Percentiles rank a stretch among this genome's conserved stretches.
Conservation (phyloP, 2,329 filamentous ascomycete genomes). For the Ophiocordyceps camponoti-leonardi region DNA sequence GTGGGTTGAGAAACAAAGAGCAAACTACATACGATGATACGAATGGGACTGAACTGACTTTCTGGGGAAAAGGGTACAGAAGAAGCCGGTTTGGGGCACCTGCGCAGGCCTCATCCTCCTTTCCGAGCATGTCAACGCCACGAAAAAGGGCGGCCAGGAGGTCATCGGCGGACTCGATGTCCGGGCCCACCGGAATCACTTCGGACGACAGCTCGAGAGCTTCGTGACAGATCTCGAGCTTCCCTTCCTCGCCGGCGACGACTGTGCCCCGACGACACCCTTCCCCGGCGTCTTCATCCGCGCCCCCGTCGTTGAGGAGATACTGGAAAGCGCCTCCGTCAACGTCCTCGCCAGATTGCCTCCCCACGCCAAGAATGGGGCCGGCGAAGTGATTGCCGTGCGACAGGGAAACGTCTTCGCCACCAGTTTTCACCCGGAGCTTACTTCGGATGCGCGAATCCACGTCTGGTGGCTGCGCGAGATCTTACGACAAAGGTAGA, state of each 20-base stretch:
- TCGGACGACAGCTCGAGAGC: slow-evolving; percentile 82
- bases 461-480: slow-evolving; percentile 86
- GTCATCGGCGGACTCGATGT: slow-evolving; percentile 85
- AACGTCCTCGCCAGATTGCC: slow-evolving; percentile 35
- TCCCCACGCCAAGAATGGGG: slow-evolving; percentile 22
- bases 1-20: slow-evolving; percentile 26
- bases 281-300: slow-evolving; percentile 87
- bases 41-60: no score
- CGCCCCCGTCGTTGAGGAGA: slow-evolving; percentile 77
- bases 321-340: slow-evolving; percentile 35
- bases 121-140: slow-evolving; percentile 70
- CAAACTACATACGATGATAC: background rate
- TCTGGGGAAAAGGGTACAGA: slow-evolving; percentile 52
- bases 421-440: slow-evolving; percentile 88
- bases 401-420: slow-evolving; percentile 83
- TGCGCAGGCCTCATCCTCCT: slow-evolving; percentile 90
- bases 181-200: slow-evolving; percentile 84
- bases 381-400: slow-evolving; percentile 73
- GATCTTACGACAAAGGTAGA: slow-evolving; percentile 18
- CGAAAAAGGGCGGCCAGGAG: slow-evolving; percentile 82
- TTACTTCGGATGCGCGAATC: slow-evolving; percentile 76
- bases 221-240: slow-evolving; percentile 64
- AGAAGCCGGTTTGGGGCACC: slow-evolving; percentile 85
- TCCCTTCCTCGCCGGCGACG: slow-evolving; percentile 39
- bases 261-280: slow-evolving; percentile 1